Evolutionary conservation across 495 filamentous ascomycete genomes (phyloP).

Genomic region (Talaromyces nanjingensis): DNA sequence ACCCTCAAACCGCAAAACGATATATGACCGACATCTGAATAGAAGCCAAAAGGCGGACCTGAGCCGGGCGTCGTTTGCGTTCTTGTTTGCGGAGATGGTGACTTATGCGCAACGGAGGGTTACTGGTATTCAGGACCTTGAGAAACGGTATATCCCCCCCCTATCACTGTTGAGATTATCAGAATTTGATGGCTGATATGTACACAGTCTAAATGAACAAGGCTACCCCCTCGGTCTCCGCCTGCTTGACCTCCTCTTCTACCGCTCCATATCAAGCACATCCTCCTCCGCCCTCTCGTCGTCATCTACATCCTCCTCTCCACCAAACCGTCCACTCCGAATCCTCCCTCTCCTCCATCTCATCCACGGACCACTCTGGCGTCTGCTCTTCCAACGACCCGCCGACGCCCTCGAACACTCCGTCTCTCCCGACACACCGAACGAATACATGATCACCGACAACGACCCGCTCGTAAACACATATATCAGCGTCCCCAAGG

Average conservation of each 20-base stretch:
- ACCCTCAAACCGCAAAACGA: conserved; percentile 92
- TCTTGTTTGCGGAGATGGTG: conserved; percentile 95
- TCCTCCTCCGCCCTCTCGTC: conserved; percentile 76
- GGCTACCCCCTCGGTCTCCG: conserved; percentile 92
- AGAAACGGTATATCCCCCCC: conserved; percentile 66
- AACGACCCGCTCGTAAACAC: conserved; percentile 94
- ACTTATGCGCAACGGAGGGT: conserved; percentile 87
- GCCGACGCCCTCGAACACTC: conserved; percentile 90
- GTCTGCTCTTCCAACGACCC: conserved; percentile 80
- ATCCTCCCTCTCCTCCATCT: conserved; percentile 92
- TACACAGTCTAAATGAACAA: conserved; percentile 74
- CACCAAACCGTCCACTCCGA: conserved; percentile 71
- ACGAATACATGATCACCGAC: conserved; percentile 98
- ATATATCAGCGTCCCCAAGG: conserved; percentile 84
- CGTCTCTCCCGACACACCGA: conserved; percentile 66
- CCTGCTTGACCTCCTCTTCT: conserved; percentile 89
- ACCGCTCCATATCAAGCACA: conserved; percentile 49
- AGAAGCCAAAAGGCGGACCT: conserved; percentile 79
- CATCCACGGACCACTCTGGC: conserved; percentile 85
- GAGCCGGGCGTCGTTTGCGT: conserved; percentile 89
- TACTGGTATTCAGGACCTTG: conserved; percentile 85
- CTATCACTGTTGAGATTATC: neutral
- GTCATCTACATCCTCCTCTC: conserved; percentile 59
- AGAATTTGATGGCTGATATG: neutral
- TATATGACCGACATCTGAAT: conserved; percentile 94